phyloP scores from a whole-genome alignment of 1,284 basidiomycete genomes.

The Coniophora puteana region DNA sequence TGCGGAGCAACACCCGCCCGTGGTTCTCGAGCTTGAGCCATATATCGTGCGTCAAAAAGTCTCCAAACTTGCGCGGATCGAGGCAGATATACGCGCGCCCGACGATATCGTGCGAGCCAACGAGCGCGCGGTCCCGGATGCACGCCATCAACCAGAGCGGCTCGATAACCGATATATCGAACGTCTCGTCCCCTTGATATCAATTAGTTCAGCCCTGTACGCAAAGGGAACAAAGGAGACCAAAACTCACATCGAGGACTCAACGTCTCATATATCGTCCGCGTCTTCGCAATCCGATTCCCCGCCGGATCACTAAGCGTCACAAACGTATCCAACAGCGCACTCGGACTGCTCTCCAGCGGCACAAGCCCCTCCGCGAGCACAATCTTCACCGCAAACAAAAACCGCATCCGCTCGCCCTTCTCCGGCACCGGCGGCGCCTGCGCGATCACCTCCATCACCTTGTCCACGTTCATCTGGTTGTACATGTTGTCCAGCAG shows the following conservation, averaged over 20 bases:
- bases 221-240: constrained; percentile 1
- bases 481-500: constrained; percentile 93
- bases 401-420: constrained; percentile 60
- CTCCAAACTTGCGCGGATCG: constrained; percentile 86
- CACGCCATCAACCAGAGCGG: constrained; percentile 96
- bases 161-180: constrained; percentile 89
- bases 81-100: constrained; percentile 92
- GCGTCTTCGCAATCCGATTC: constrained; percentile 87
- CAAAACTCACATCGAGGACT: constrained; percentile 79
- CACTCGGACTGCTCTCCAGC: constrained; percentile 65
- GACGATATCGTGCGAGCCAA: constrained; percentile 89
- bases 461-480: constrained; percentile 87
- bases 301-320: constrained; percentile 94
- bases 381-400: constrained; percentile 94
- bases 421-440: constrained; percentile 72
- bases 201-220: constrained; percentile 6
- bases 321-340: constrained; percentile 86
- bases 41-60: constrained; percentile 88
- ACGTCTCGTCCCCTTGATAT: constrained; percentile 86
- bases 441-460: constrained; percentile 63
- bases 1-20: constrained; percentile 81
- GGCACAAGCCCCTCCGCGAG: constrained; percentile 83
- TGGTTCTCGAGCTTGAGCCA: constrained; percentile 87
- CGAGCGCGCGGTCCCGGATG: constrained; percentile 83
- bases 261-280: constrained; percentile 91